Evolutionary conservation across 2,329 filamentous ascomycete species (phyloP).

Genomic region (Aspergillus versicolor): DNA sequence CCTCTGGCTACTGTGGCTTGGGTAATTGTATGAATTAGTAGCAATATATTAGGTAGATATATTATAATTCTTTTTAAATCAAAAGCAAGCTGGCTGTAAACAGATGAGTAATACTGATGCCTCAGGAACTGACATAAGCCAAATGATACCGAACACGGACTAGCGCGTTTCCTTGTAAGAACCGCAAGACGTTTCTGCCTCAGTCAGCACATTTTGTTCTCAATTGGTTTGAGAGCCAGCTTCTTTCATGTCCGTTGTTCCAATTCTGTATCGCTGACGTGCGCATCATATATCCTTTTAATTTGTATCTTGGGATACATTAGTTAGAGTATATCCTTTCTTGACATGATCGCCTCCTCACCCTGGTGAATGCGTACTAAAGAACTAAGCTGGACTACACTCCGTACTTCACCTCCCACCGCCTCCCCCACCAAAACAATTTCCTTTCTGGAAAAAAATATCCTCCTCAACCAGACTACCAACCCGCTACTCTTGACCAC

Average conservation of each 20-base stretch:
- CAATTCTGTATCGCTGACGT: not conserved
- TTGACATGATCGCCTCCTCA: not conserved
- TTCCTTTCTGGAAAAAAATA: slow-evolving; percentile 19
- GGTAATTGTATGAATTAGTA: slow-evolving; percentile 8
- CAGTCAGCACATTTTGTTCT: not conserved
- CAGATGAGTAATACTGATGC: not conserved
- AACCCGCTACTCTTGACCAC: slow-evolving; percentile 13
- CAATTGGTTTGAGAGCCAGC: not conserved
- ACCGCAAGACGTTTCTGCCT: not conserved
- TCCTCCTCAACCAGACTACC: slow-evolving; percentile 16
- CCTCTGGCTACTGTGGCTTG: slow-evolving; percentile 24
- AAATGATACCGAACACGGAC: slow-evolving; percentile 6
- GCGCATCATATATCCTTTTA: not conserved
- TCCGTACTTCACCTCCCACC: slow-evolving; percentile 12
- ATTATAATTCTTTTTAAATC: not conserved
- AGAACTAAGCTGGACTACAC: not conserved
- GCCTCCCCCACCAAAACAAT: slow-evolving; percentile 24
- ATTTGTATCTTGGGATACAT: not conserved
- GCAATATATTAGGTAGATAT: slow-evolving; percentile 1
- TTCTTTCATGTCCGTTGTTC: not conserved
- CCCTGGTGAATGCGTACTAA: not conserved
- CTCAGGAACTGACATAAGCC: not conserved
- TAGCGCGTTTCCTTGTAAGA: slow-evolving; percentile 14
- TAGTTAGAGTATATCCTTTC: not conserved
- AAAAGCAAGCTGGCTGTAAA: not conserved